Evolutionary conservation across 192 early-diverging fungal species (phyloP), one percentile per base, ranked within the genome.

Genomic region (Pilobolus umbonatus): DNA sequence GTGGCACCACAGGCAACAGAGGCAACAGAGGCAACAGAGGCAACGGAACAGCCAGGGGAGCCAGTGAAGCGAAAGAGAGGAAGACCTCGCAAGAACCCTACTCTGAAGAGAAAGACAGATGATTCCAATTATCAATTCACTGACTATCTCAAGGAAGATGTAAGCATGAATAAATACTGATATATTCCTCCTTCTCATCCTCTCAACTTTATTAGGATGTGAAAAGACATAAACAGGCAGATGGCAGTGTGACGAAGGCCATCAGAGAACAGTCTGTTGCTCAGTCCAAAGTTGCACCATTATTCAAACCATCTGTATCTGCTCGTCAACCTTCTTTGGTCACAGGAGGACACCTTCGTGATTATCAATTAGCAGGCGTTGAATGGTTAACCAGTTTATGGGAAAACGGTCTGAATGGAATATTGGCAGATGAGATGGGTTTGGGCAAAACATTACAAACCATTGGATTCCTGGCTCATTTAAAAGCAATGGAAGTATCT

Each of bases 381-480:
- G 93, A 96, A 67, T 98, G 96, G 96, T 71, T 98, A 59, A 87
- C 91, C 44, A 89, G 84, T 64, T 75, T 98, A 5, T 98, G 92
- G 75, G 93, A 96, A 52, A 96, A 96, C 69, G 95, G 96, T 12
- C 68, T 97, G 17, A 97, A 96, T 55, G 96, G 96, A 19, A 97
- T 97, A 62, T 66, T 97, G 36, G 95, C 91, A 7, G 96, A 97
- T 72, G 92, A 95, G 55, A 95, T 96, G 95, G 95, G 92, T 39
- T 74, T 94, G 15, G 92, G 91, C 54, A 92, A 94, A 83, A 96
- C 96, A 0, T 71, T 99, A 31, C 96, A 99, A 75, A 92, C 92
- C 0, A 95, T 99, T 43, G 78, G 91, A 12, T 92, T 97, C 46
- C 74, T 97, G 24, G 86, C 88, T 34, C 87, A 86, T 65, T 69